Base-by-base conservation (phyloP, 192 early-diverging fungal species). In the Rhizoclosmatium globosum region DNA sequence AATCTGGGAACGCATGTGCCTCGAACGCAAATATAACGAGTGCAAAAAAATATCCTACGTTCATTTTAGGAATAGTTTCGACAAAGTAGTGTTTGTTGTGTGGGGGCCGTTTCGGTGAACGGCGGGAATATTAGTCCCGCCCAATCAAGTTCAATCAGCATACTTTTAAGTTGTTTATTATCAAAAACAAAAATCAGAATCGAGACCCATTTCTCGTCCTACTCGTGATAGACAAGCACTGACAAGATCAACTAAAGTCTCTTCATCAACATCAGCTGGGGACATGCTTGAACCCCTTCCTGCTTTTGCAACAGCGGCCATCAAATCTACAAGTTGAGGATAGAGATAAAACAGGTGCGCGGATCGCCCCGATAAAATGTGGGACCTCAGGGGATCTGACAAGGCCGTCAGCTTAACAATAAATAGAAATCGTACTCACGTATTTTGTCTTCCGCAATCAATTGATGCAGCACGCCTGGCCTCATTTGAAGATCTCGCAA, bases 261-360 rank as follows among this genome's bases (percentile, higher is more conserved):
- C 74, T 64, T 83, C 86, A 48, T 82, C 82, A 3, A 38, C 74
- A 44, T 76, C 74, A 46, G 71, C 82, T 19, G 59, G 68, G 4
- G 76, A 74, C 11, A 58, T 73, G 23, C 77, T 76, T 45, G 42
- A 50, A 3, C 31, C 82, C 15, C 44, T 42, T 19, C 68, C 50
- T 3, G 64, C 67, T 39, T 71, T 68, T 56, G 79, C 75, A 19
- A 84, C 70, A 19, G 73, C 80, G 6, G 76, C 68, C 2, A 87
- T 42, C n/a, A 85, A 59, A 44, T 91, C 86, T 78, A 89, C 91
- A 21, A 94, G 69, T 15, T 86, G 59, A 17, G 91, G 89, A 78
- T 92, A 93, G 46, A 94, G 78, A 76, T 87, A 90, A 83, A 93
- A 94, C 43, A 93, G 41, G 64, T 93, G 92, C n/a, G 92, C 91